phyloP scores from a whole-genome alignment of 2,329 filamentous ascomycete species.

The Aureobasidium namibiae region DNA sequence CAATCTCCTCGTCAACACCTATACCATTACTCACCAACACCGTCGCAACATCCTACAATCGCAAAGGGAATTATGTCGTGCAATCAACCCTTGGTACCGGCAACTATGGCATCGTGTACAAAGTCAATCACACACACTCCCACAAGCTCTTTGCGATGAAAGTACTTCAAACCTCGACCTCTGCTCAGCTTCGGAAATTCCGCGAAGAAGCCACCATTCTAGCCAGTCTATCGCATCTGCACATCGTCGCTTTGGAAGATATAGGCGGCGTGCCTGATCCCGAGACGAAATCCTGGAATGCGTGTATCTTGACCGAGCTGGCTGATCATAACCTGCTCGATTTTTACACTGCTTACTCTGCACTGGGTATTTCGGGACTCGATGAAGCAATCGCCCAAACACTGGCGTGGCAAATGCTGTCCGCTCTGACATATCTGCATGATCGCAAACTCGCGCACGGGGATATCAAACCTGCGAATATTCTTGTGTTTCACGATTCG shows the following conservation, averaged over 20 bases:
- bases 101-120: not conserved
- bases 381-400: not conserved
- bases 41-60: not conserved
- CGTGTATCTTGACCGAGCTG: not conserved
- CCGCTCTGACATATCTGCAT: not conserved
- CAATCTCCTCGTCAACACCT: not conserved
- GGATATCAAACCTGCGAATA: not conserved
- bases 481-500: not conserved
- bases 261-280: not conserved
- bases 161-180: not conserved
- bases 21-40: not conserved
- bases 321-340: not conserved
- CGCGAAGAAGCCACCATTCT: not conserved
- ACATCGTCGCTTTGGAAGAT: not conserved
- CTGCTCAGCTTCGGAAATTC: not conserved
- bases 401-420: not conserved
- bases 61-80: not conserved
- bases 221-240: not conserved
- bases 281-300: not conserved
- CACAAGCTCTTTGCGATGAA: not conserved
- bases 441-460: not conserved
- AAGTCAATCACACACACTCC: not conserved
- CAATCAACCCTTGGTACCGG: not conserved
- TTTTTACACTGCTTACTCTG: not conserved
- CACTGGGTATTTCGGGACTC: not conserved